These are phyloP conservation scores for Capsicum chinense DNA, from an alignment of 257 asterid genomes.

Conservation along the genomic window DNA sequence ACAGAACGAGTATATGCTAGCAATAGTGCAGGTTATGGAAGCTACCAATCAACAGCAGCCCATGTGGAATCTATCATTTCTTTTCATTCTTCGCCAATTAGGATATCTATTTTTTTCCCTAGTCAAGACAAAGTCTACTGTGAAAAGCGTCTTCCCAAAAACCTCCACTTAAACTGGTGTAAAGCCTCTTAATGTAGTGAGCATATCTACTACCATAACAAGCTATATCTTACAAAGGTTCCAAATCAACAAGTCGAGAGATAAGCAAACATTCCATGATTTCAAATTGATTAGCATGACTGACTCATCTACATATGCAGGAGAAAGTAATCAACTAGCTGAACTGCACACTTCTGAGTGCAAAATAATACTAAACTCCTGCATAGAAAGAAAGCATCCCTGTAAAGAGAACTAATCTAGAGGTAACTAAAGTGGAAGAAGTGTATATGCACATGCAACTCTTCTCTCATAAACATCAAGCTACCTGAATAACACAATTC, in stretches of 20 bases:
- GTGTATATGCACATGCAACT: constrained; percentile 1
- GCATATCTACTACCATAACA: constrained; percentile 14
- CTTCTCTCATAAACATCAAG: constrained; percentile 23
- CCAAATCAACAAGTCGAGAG: background rate
- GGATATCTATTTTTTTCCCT: background rate
- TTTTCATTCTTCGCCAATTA: background rate
- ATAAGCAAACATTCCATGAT: background rate
- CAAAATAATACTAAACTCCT: background rate
- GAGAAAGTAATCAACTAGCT: background rate
- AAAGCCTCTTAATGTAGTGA: background rate
- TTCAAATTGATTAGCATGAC: background rate
- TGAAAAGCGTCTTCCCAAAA: background rate
- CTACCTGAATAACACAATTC: background rate
- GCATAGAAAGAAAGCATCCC: background rate
- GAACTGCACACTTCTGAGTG: background rate
- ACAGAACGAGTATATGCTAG: background rate
- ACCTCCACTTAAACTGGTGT: constrained; percentile 11
- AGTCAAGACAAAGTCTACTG: background rate
- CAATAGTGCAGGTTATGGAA: background rate
- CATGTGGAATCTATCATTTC: background rate
- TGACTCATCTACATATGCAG: constrained; percentile 4
- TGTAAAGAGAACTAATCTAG: background rate
- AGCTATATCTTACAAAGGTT: background rate
- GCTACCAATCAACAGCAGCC: constrained; percentile 20
- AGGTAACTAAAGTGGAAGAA: constrained; percentile 23